Conservation (phyloP, 495 filamentous ascomycete genomes). For the Lentithecium fluviatile region DNA sequence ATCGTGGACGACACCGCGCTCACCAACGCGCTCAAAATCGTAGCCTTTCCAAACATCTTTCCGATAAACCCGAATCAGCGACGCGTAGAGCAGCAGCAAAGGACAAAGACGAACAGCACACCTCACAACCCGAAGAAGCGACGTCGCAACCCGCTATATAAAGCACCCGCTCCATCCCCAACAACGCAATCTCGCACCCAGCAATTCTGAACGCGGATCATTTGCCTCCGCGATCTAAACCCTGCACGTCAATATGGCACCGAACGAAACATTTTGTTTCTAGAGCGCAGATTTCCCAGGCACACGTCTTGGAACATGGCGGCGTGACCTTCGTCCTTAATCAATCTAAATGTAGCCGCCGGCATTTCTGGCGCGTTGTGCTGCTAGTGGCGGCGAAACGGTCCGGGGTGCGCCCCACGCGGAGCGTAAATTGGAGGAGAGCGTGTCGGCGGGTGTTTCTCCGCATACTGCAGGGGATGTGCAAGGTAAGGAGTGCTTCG, state of each 20-base stretch:
- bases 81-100: slow-evolving; percentile 2
- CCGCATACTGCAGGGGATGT: no score
- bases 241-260: slow-evolving; percentile 9
- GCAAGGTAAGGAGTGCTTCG: no score
- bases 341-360: slow-evolving; percentile 32
- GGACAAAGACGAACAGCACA: background rate
- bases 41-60: slow-evolving; percentile 25
- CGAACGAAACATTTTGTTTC: slow-evolving; percentile 14
- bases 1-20: slow-evolving; percentile 42
- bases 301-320: background rate
- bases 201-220: slow-evolving; percentile 1
- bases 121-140: background rate
- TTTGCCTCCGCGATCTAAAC: slow-evolving; percentile 8
- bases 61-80: background rate
- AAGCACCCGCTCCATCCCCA: background rate
- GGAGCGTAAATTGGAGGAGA: background rate
- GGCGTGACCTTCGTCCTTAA: slow-evolving; percentile 32
- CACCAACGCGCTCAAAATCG: slow-evolving; percentile 23
- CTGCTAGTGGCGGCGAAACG: slow-evolving; percentile 27
- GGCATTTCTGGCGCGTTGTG: slow-evolving; percentile 21
- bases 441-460: background rate
- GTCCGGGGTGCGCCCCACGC: slow-evolving; percentile 28
- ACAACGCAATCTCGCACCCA: background rate
- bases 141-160: slow-evolving; percentile 6
- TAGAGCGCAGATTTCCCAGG: background rate